Percentiles rank a stretch among this genome's conserved stretches.
Conservation (phyloP, 352 stramenopile species). For the Pythium aquatile region DNA sequence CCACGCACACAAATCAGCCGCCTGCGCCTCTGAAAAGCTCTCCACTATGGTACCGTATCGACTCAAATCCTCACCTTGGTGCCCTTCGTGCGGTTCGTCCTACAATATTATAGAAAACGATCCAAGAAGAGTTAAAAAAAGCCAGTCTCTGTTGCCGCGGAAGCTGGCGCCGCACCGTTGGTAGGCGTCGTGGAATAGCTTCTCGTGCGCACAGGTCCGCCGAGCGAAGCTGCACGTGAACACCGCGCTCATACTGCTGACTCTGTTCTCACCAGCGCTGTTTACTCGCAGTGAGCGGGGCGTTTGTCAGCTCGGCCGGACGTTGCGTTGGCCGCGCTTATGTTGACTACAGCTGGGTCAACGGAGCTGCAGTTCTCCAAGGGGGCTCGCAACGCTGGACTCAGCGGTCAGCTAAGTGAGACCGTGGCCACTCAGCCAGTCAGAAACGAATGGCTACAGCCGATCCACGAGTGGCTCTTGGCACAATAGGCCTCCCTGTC, state of each 20-base stretch:
- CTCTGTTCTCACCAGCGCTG: too few species aligned
- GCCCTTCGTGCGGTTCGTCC: constrained; percentile 20
- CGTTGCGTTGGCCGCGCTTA: not conserved
- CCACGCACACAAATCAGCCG: not conserved
- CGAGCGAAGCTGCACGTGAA: constrained; percentile 11
- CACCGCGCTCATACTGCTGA: not conserved
- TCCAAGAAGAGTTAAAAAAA: not conserved
- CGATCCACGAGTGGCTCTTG: not conserved
- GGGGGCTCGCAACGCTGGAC: not conserved
- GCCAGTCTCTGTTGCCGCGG: not conserved
- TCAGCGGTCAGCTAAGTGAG: not conserved
- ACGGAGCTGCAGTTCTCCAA: not conserved
- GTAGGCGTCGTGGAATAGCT: constrained; percentile 17
- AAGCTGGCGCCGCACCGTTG: constrained; percentile 1
- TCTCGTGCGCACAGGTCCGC: constrained; percentile 11
- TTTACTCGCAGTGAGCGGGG: not conserved
- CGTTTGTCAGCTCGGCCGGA: not conserved
- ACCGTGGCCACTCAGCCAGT: not conserved
- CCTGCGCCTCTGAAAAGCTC: too few species aligned
- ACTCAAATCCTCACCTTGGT: constrained; percentile 24
- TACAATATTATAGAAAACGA: not conserved
- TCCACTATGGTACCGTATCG: too few species aligned
- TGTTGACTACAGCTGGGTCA: not conserved
- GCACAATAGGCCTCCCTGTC: too few species aligned
- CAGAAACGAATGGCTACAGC: not conserved